These are phyloP conservation scores for Fragosphaeria purpurea DNA, from an alignment of 2,329 filamentous ascomycete genomes.

Conservation along the genomic window DNA sequence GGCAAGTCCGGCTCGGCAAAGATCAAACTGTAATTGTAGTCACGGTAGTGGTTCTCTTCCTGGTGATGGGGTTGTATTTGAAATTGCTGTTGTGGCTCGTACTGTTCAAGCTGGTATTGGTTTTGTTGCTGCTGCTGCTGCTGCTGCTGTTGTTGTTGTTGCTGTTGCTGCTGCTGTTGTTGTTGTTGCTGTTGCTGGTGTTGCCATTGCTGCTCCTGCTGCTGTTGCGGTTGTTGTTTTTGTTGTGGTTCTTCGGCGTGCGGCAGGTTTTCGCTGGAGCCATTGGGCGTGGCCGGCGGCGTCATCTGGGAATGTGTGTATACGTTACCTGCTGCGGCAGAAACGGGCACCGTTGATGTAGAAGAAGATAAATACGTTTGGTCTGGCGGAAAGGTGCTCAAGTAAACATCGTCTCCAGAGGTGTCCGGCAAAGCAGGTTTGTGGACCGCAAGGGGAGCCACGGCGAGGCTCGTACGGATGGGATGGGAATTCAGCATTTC, in stretches of 20 bases:
- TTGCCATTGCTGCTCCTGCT: background rate
- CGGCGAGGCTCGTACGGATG: conserved; percentile 48
- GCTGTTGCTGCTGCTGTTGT: background rate
- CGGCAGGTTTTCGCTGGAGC: conserved; percentile 50
- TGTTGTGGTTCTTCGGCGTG: conserved; percentile 24
- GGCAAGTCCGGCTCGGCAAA: conserved; percentile 29
- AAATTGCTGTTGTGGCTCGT: background rate
- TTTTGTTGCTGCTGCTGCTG: background rate
- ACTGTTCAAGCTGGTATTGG: conserved; percentile 1
- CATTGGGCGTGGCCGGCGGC: conserved; percentile 65
- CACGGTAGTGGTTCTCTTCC: conserved; percentile 1
- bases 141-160: background rate
- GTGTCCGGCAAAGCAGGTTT: conserved; percentile 27
- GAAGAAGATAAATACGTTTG: conserved; percentile 70
- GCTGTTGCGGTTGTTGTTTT: background rate
- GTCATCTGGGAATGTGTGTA: conserved; percentile 56
- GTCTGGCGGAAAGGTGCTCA: conserved; percentile 35
- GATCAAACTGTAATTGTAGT: conserved; percentile 5
- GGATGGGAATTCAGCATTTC: conserved; percentile 38
- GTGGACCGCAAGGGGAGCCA: conserved; percentile 47
- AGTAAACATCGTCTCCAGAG: conserved; percentile 20
- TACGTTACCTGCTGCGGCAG: conserved; percentile 23
- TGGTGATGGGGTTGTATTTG: background rate
- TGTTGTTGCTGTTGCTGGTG: background rate
- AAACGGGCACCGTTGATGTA: conserved; percentile 12